Conservation (phyloP, 352 stramenopile genomes). For the Globisporangium paroecandrum region DNA sequence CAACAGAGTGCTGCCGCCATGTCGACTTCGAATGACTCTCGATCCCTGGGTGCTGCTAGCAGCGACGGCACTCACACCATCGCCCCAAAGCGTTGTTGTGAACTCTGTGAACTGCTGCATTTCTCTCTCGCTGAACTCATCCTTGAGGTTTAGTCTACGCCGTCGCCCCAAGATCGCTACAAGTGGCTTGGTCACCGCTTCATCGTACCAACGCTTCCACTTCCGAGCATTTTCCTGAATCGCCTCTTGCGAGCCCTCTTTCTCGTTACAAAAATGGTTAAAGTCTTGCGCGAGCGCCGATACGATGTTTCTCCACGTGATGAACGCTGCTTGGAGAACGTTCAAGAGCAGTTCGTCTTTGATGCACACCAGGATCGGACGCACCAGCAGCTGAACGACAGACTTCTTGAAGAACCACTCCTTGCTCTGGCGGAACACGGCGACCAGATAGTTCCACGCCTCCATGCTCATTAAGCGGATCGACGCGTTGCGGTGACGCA, state of each 20-base stretch:
- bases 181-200: slow-evolving; percentile 37
- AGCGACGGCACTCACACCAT: not conserved
- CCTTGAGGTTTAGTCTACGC: not conserved
- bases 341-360: slow-evolving; percentile 47
- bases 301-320: slow-evolving; percentile 46
- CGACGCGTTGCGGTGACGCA: slow-evolving; percentile 41
- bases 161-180: slow-evolving; percentile 15
- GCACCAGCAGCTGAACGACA: slow-evolving; percentile 43
- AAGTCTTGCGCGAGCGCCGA: slow-evolving; percentile 45
- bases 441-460: slow-evolving; percentile 43
- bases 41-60: not conserved
- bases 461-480: slow-evolving; percentile 52
- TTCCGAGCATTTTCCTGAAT: slow-evolving; percentile 36
- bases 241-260: slow-evolving; percentile 19
- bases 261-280: slow-evolving; percentile 32
- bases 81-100: slow-evolving; percentile 22
- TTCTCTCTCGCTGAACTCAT: slow-evolving; percentile 15
- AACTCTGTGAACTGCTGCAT: slow-evolving; percentile 30
- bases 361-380: slow-evolving; percentile 43
- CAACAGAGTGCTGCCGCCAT: not conserved
- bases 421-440: slow-evolving; percentile 41
- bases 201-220: slow-evolving; percentile 61
- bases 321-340: slow-evolving; percentile 46
- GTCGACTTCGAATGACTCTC: not conserved
- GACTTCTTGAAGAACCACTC: slow-evolving; percentile 63